Base-by-base conservation (phyloP, 2,329 filamentous ascomycete genomes). In the Drechslerella dactyloides region DNA sequence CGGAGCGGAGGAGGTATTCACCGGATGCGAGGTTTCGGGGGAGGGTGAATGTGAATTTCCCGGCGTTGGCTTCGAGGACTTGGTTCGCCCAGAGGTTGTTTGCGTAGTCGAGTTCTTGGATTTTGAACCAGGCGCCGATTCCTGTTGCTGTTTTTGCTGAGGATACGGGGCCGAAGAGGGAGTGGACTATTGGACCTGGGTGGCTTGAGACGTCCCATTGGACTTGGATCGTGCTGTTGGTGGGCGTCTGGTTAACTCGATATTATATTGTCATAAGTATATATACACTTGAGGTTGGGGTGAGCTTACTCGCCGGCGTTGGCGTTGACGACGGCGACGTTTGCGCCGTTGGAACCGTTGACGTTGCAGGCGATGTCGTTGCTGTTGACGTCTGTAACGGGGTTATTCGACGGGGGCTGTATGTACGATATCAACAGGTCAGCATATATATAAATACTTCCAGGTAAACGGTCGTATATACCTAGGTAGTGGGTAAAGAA, bases 111-210 rank as follows among this genome's bases (percentile, higher is more conserved):
- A 74, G 75, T 66, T 78, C 77, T 55, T 78, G 75, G 72, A 79
- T 77, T 73, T 78, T 79, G 57, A 77, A 73, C 78, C 78, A 78
- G 17, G 65, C 58, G n/a, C 78, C 77, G 17, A 78, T 57, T 21
- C 78, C 77, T 17, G 77, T 77, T 15, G 76, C 76, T 23, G 59
- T 64, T 11, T 76, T 69, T 15, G 75, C 78, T 58, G 75, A 68
- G 33, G 57, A 64, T 8, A 79, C 77, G 6, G 77, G 78, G 7
- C 78, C 77, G 52, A 75, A 76, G 44, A 79, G 74, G 55, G 83
- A 79, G 53, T 83, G 80, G 40, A 78, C 79, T 62, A 81, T 81
- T 6, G 80, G 80, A 3, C 80, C 79, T 13, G 79, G 79, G 62
- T 81, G 80, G 10, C 74, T 73, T 15, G 79, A 82, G 8, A 73